These are phyloP conservation scores for Yarrowia bubula DNA, from an alignment of 805 yeast genomes.

Conservation along the genomic window DNA sequence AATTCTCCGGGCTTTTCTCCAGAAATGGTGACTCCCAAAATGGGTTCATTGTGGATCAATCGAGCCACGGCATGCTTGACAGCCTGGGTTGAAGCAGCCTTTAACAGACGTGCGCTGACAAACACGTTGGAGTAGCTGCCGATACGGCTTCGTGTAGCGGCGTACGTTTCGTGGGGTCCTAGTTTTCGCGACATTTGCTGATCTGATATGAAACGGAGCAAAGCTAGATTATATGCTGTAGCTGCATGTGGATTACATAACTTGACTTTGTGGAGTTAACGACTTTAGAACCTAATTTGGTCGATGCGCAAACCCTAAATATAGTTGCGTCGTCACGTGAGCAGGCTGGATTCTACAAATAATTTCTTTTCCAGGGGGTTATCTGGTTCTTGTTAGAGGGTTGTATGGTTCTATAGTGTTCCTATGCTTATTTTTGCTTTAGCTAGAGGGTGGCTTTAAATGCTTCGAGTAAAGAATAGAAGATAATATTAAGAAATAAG, in stretches of 20 bases:
- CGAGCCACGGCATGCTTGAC: not conserved
- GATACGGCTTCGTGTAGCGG: not conserved
- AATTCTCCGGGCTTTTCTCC: not conserved
- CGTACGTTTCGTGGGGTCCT: constrained; percentile 18
- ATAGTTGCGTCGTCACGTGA: not conserved
- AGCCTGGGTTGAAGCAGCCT: not conserved
- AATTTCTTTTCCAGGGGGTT: no score
- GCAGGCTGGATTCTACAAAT: no score
- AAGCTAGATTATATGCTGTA: no score
- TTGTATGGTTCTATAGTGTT: no score
- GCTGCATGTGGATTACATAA: not conserved
- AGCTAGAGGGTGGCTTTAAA: no score
- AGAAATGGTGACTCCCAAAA: not conserved
- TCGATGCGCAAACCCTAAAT: not conserved
- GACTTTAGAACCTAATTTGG: not conserved
- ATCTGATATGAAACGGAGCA: not conserved
- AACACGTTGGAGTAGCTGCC: constrained; percentile 13
- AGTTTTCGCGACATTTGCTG: constrained; percentile 3
- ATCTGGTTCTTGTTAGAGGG: no score
- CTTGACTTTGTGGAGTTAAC: not conserved
- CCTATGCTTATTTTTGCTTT: no score
- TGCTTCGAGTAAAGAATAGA: no score
- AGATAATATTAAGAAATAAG: no score
- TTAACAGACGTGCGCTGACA: not conserved
- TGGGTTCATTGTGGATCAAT: not conserved